Percentiles rank a stretch among this genome's conserved stretches.
phyloP scores from a whole-genome alignment of 345 rosid genomes.

The Isatis tinctoria region DNA sequence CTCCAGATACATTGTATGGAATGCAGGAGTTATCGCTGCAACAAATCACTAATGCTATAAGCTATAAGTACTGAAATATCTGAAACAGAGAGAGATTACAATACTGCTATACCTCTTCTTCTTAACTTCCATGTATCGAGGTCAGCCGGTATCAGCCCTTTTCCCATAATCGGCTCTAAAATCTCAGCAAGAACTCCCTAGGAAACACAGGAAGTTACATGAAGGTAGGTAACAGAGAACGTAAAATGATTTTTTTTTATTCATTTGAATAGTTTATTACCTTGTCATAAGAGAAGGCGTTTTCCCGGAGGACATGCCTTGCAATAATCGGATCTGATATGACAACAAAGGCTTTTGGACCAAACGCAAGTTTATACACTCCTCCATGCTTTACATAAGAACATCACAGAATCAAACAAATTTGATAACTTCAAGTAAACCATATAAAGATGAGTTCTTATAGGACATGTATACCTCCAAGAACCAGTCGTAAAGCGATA shows the following conservation, averaged over 20 bases:
- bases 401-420: not conserved
- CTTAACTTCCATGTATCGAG: conserved; percentile 91
- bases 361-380: conserved; percentile 94
- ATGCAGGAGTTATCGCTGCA: conserved; percentile 91
- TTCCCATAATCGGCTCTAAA: conserved; percentile 96
- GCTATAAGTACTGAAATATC: not conserved
- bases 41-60: not conserved
- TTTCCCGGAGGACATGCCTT: conserved; percentile 79
- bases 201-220: not conserved
- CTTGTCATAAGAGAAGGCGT: conserved; percentile 91
- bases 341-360: conserved; percentile 96
- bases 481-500: conserved; percentile 87
- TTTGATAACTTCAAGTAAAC: not conserved
- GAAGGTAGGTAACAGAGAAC: not conserved
- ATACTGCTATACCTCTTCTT: conserved; percentile 66
- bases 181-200: conserved; percentile 99
- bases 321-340: conserved; percentile 90
- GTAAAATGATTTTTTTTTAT: not conserved
- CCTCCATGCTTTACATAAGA: conserved; percentile 68
- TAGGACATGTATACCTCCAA: conserved; percentile 48
- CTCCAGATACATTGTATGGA: conserved; percentile 76
- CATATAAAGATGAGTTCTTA: not conserved
- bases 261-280: conserved; percentile 3
- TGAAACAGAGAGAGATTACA: not conserved
- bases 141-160: conserved; percentile 97